Percentiles rank a stretch among this genome's conserved stretches.
phyloP scores from a whole-genome alignment of 2,329 filamentous ascomycete species.

The Xylaria sp. region DNA sequence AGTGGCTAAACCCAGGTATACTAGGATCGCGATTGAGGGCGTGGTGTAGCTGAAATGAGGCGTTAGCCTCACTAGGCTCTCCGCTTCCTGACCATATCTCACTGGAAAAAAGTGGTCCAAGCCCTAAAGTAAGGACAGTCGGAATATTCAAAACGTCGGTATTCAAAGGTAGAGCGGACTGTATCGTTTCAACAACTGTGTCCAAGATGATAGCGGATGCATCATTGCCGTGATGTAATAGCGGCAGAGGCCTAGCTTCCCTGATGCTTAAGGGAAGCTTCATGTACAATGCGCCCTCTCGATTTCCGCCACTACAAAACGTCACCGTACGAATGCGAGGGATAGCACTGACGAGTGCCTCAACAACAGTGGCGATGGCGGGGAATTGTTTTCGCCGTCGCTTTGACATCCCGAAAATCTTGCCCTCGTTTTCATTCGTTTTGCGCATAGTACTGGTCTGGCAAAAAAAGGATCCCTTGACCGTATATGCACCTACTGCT shows the following conservation, averaged over 20 bases:
- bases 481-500: constrained; percentile 79
- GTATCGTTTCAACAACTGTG: constrained; percentile 47
- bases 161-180: constrained; percentile 50
- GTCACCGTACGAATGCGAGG: constrained; percentile 74
- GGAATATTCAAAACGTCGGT: constrained; percentile 45
- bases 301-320: constrained; percentile 87
- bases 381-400: constrained; percentile 81
- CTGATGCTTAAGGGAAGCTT: constrained; percentile 65
- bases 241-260: constrained; percentile 66
- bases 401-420: constrained; percentile 79
- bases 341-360: constrained; percentile 71
- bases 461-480: constrained; percentile 64
- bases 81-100: constrained; percentile 60
- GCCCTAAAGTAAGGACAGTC: constrained; percentile 50
- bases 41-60: constrained; percentile 73
- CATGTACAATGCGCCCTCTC: constrained; percentile 82
- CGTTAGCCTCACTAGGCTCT: constrained; percentile 57
- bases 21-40: constrained; percentile 72
- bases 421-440: constrained; percentile 57
- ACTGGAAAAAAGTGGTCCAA: constrained; percentile 53
- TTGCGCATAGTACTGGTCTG: constrained; percentile 57
- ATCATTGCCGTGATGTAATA: constrained; percentile 38
- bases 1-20: constrained; percentile 75
- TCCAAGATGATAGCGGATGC: constrained; percentile 39
- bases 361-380: constrained; percentile 81